These are phyloP conservation scores for Rubus idaeus DNA, from an alignment of 306 rosid genomes.

Conservation along the genomic window DNA sequence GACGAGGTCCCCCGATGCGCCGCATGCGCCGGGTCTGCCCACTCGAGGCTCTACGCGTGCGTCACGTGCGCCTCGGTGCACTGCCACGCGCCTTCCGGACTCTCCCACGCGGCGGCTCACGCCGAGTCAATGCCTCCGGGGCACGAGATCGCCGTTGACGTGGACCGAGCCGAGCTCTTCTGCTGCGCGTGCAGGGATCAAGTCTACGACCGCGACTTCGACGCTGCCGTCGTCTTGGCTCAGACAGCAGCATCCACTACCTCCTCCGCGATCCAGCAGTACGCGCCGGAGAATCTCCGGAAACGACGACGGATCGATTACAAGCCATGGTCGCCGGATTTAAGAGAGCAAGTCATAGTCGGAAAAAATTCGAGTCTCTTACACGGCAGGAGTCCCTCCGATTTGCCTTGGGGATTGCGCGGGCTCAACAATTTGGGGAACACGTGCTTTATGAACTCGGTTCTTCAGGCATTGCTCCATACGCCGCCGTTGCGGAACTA, in stretches of 20 bases:
- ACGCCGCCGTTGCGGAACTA: conserved; percentile 89
- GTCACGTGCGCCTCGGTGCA: conserved; percentile 73
- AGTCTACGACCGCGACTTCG: conserved; percentile 90
- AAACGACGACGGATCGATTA: conserved; percentile 83
- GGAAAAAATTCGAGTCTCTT: conserved; percentile 52
- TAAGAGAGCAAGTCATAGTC: conserved; percentile 50
- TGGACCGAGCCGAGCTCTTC: conserved; percentile 93
- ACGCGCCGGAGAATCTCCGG: conserved; percentile 74
- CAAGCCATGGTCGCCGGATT: conserved; percentile 75
- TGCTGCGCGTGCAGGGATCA: conserved; percentile 89
- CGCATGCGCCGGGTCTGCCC: conserved; percentile 51
- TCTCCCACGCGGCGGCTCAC: conserved; percentile 79
- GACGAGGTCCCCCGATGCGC: conserved; percentile 64
- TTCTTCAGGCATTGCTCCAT: conserved; percentile 87
- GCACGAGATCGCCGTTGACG: conserved; percentile 89
- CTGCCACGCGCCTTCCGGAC: conserved; percentile 49
- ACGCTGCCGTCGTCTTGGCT: conserved; percentile 76
- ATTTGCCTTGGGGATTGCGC: conserved; percentile 74
- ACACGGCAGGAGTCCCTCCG: conserved; percentile 25
- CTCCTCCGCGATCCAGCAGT: conserved; percentile 22
- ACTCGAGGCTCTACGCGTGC: conserved; percentile 65
- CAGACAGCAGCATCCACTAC: conserved; percentile 58
- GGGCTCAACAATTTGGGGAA: conserved; percentile 87
- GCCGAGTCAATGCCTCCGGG: conserved; percentile 60
- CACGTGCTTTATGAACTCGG: conserved; percentile 96